Conservation (phyloP, 768 basidiomycete genomes). For the Tylopilus sp. region DNA sequence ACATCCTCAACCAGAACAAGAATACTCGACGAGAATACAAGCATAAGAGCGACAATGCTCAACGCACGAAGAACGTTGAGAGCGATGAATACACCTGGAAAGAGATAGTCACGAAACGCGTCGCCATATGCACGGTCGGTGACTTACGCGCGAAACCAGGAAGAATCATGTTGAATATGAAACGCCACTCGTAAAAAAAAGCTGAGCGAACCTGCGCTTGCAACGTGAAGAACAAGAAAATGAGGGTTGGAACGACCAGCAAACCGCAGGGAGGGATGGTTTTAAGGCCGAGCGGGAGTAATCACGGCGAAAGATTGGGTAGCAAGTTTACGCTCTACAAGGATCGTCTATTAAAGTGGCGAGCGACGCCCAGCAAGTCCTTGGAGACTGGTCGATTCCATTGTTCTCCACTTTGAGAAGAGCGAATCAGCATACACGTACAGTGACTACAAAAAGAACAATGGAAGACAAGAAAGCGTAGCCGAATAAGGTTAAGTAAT, state of each 20-base stretch:
- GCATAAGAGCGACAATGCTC: constrained; percentile 73
- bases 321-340: neutral
- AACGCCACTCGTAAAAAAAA: neutral
- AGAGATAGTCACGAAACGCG: neutral
- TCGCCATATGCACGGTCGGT: neutral
- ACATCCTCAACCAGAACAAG: constrained; percentile 72
- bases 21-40: constrained; percentile 78
- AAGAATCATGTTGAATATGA: constrained; percentile 17
- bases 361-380: constrained; percentile 17
- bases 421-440: constrained; percentile 4
- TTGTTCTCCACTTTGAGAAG: constrained; percentile 21
- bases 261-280: constrained; percentile 12
- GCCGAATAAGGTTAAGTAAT: constrained; percentile 17
- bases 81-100: constrained; percentile 56
- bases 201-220: constrained; percentile 23
- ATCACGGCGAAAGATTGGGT: neutral
- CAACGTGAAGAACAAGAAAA: neutral
- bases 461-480: constrained; percentile 14
- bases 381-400: constrained; percentile 19
- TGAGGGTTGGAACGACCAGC: constrained; percentile 26
- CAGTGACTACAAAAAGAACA: constrained; percentile 19
- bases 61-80: constrained; percentile 75
- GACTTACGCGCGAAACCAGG: constrained; percentile 30
- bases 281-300: neutral
- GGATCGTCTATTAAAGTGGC: constrained; percentile 1